These are phyloP conservation scores for Cercospora sesami DNA, from an alignment of 2,329 filamentous ascomycete genomes.

Conservation along the genomic window DNA sequence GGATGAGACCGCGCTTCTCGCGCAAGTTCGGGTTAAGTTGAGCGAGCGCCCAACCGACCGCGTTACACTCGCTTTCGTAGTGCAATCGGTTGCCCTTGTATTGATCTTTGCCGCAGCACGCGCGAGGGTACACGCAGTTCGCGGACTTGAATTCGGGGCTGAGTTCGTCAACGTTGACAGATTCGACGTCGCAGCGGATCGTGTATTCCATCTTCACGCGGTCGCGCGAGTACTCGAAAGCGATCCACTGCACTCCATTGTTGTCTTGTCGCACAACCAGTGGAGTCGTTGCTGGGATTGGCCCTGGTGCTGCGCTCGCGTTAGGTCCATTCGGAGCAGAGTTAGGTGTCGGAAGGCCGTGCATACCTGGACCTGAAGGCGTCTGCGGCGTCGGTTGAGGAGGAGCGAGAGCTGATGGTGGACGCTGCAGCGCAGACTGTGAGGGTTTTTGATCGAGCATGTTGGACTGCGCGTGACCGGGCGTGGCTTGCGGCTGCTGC, in stretches of 20 bases:
- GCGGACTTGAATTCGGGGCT: constrained; percentile 91
- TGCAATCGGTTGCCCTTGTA: constrained; percentile 94
- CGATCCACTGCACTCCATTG: constrained; percentile 98
- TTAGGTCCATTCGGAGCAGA: constrained; percentile 60
- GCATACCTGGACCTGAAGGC: constrained; percentile 37
- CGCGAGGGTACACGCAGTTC: constrained; percentile 96
- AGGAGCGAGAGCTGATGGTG: constrained; percentile 30
- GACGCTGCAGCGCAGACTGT: constrained; percentile 30
- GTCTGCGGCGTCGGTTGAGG: constrained; percentile 35
- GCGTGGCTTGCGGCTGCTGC: constrained; percentile 29
- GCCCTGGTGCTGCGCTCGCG: constrained; percentile 88
- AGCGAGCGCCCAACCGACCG: constrained; percentile 97
- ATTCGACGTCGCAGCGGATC: constrained; percentile 96
- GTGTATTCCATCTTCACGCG: constrained; percentile 99
- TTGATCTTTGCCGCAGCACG: constrained; percentile 91
- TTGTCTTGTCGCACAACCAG: constrained; percentile 91
- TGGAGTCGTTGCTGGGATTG: constrained; percentile 94
- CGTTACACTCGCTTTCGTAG: constrained; percentile 98
- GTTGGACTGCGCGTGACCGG: constrained; percentile 30
- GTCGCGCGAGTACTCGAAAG: constrained; percentile 95
- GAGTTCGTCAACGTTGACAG: constrained; percentile 85
- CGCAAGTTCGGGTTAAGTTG: constrained; percentile 87
- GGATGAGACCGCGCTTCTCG: constrained; percentile 92
- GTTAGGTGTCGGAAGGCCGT: constrained; percentile 23
- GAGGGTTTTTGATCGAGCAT: constrained; percentile 34